Base-by-base conservation (phyloP, 306 rosid genomes). In the Mimosa bimucronata region DNA sequence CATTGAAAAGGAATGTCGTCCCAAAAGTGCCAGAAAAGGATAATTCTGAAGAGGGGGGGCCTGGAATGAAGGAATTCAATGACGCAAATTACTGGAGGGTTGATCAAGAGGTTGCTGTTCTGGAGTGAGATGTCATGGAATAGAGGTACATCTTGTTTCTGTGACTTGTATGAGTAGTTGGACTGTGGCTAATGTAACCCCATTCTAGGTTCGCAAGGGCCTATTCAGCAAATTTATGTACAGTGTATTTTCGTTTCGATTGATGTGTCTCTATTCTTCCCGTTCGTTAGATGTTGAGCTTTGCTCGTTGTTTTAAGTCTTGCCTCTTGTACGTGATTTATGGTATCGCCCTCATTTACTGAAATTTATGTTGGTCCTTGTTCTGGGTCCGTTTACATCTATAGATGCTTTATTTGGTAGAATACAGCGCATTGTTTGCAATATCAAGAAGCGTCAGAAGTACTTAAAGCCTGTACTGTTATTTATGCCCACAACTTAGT, bases 61-160 rank as follows among this genome's bases (percentile, higher is more conserved):
- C 93, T 57, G 98, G 88, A 66, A 85, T 82, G 67, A 93, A 96
- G 87, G 99, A 96, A 81, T 96, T 91, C 82, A 96, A 96, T 62
- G 98, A 96, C 75, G 91, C 99, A 3, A 93, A 96, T 86, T 96
- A 91, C 78, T 96, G 99, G 99, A 90, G 98, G 82, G 99, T 96
- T 66, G 99, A 96, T 82, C 98, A 96, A 55, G 97, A 96, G 86
- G 97, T 96, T 34, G 89, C 97, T 65, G 98, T 93, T 80, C 87
- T 88, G 42, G 99, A 96, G 87, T 96, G 88, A 90, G 88, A 48
- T 42, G 46, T 9, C 13, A 90, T 64, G 72, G 73, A 30, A 77
- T 29, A 9, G 65, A 40, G 69, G 82, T 75, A 40, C 55, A 65
- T 75, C 77, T 77, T 52, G 79, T 73, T 53, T 75, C 15, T 67